Evolutionary conservation across 2,329 filamentous ascomycete genomes (phyloP), one percentile per base, ranked within the genome.

Genomic region (Claviceps fusiformis): DNA sequence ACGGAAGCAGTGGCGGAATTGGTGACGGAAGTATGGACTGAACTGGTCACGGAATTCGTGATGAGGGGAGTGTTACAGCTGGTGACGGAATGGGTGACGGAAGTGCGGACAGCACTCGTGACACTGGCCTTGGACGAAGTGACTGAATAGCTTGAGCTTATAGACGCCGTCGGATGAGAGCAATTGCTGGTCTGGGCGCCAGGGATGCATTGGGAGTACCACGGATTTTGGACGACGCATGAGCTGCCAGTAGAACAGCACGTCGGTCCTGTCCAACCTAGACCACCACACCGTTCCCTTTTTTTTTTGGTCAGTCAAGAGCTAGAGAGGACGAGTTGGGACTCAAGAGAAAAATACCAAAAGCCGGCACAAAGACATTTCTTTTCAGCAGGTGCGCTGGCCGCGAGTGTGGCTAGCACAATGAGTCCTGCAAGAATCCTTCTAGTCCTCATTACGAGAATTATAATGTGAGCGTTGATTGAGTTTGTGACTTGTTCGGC

Each of bases 61-160:
- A 33, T 19, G 19, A 19, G 19, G 19, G 19, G 19, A 3, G 44
- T 45, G 44, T 7, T 19, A 19, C 19, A 19, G 19, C 19, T 19
- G 19, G 19, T 1, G 19, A 19, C 27, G n/a, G 46, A 31, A 10
- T 13, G 5, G 33, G 33, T 37, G 19, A 27, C 48, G 19, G 48
- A 24, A 39, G 13, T 39, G 33, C 17, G 33, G 35, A n/a, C 48
- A 17, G 19, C 5, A 27, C 33, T 27, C 49, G 49, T 17, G 10
- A n/a, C 33, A 37, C n/a, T n/a, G 10, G 49, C 33, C 19, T 6
- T 50, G 39, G 47, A 19, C 11, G 46, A 50, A 11, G 13, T 19
- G 11, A 43, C 37, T 17, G n/a, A 27, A 37, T 47, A 48, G 74
- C 70, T 62, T 81, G 81, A n/a, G 10, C 70, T 62, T 80, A 80